Base-by-base conservation (phyloP, 345 rosid genomes). In the Microthlaspi erraticum region DNA sequence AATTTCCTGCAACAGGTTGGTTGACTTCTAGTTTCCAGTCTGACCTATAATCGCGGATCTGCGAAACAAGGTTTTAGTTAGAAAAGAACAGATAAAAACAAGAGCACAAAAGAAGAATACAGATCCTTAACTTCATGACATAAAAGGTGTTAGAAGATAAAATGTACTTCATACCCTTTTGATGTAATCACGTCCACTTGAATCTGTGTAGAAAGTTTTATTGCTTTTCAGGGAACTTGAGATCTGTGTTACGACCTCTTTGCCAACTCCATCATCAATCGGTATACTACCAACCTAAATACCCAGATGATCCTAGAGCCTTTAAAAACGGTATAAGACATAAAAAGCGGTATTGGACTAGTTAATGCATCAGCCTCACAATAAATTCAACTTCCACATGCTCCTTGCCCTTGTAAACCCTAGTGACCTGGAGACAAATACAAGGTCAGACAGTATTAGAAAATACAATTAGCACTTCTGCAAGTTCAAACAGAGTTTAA, bases 21-120 rank as follows among this genome's bases (percentile, higher is more conserved):
- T 87, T 76, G 77, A 93, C 98, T 84, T 93, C 83, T 63, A 93
- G 85, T 62, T 91, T 75, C 98, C 98, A 93, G 76, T 93, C 98
- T 26, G 88, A 52, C 75, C 98, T 83, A 75, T 87, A 85, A 77
- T 93, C 96, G 78, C 96, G 92, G 80, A 93, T 78, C 98, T 93
- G 89, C 80, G 39, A 70, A 61, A 75, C 60, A 32, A 52, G 42
- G 13, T 26, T 50, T 44, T 61, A 36, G 43, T 36, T 60, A n/a
- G 37, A 53, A 50, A 70, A 14, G 14, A 55, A 68, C 10, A 44
- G 11, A 13, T 11, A 31, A 7, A 5, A 52, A 16, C 49, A 58
- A 2, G 7, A 18, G n/a, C 74, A 50, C n/a, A 49, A 37, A 49
- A 45, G 65, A 53, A 62, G 16, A 10, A 36, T 14, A 39, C 43